Evolutionary conservation across 805 yeast species (phyloP), one percentile per base, ranked within the genome.

Genomic region (Suhomyces kilbournensis): DNA sequence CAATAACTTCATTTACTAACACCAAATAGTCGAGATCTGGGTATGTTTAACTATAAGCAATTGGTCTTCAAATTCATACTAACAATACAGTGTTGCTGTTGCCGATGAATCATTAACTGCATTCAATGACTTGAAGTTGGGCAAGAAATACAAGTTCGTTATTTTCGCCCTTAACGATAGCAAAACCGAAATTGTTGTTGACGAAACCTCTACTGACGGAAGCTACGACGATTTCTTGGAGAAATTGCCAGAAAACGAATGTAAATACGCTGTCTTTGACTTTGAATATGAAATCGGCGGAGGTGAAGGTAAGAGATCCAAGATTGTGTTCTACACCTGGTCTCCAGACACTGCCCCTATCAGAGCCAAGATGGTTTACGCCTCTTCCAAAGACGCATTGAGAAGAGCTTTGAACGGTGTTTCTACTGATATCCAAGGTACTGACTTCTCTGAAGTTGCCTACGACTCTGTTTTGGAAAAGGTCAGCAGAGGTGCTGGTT

Each of bases 321-420:
- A 83, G 71, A 80, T 84, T 57, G 78, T 83, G 44, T 84, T 77
- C 74, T 76, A 69, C 79, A 88, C 94, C 61, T 94, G 99, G 99
- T 85, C 97, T 57, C 99, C 99, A 66, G 99, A 94, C 71, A 90
- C 96, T 56, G 97, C 98, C 51, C 90, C 94, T 56, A 85, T 94
- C 66, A 88, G 96, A 80, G 73, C 91, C 64, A 94, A 94, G 88
- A 94, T 94, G 99, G 88, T 93, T 57, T 93, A 92, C 79, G 98
- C 99, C 46, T 84, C 97, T n/a, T 92, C 98, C 55, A 91, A 91
- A 77, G 98, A 92, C 66, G 97, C 97, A 47, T 83, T 94, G 68
- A 93, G 98, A 82, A 90, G 97, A 77, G 93, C 99, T 52, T 81
- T 94, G 69, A 93, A 89, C 72, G 99, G 99, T 74, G 85, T 94